These are phyloP conservation scores for Hypomyces rosellus DNA, from an alignment of 2,329 filamentous ascomycete genomes.

Conservation along the genomic window DNA sequence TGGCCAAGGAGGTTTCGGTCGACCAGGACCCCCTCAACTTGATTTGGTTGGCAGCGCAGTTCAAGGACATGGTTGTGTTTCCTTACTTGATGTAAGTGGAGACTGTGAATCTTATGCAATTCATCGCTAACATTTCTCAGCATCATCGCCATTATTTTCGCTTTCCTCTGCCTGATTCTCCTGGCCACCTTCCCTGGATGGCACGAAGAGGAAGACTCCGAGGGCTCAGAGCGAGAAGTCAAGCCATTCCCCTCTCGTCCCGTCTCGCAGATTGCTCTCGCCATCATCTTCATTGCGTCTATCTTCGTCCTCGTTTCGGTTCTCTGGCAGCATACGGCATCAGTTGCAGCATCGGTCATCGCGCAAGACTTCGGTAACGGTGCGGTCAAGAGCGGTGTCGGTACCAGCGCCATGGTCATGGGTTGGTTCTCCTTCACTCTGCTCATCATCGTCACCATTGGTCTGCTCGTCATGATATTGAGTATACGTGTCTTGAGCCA, in stretches of 20 bases:
- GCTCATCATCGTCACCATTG: constrained; percentile 92
- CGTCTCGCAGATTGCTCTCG: constrained; percentile 86
- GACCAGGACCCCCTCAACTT: constrained; percentile 95
- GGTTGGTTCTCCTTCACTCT: constrained; percentile 96
- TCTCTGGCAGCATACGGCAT: constrained; percentile 91
- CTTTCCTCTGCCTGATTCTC: constrained; percentile 90
- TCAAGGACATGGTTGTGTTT: constrained; percentile 98
- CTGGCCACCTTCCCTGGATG: constrained; percentile 96
- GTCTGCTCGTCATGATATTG: constrained; percentile 90
- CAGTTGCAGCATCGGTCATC: constrained; percentile 88
- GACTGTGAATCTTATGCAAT: neutral
- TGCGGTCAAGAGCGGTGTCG: constrained; percentile 77
- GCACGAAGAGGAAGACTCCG: constrained; percentile 82
- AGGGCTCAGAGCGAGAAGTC: constrained; percentile 80
- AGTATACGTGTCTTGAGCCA: constrained; percentile 77
- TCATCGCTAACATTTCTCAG: constrained; percentile 35
- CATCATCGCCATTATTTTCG: constrained; percentile 96
- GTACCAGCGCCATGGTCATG: constrained; percentile 92
- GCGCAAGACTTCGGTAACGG: constrained; percentile 91
- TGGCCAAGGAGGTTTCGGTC: constrained; percentile 81
- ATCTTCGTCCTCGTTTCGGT: constrained; percentile 70
- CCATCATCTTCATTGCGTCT: constrained; percentile 77
- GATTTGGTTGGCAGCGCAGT: constrained; percentile 93
- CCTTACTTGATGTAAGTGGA: constrained; percentile 83
- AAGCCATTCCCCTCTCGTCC: constrained; percentile 90